These are phyloP conservation scores for Lipomyces yarrowii DNA, from an alignment of 1,139 yeast species.

Conservation along the genomic window DNA sequence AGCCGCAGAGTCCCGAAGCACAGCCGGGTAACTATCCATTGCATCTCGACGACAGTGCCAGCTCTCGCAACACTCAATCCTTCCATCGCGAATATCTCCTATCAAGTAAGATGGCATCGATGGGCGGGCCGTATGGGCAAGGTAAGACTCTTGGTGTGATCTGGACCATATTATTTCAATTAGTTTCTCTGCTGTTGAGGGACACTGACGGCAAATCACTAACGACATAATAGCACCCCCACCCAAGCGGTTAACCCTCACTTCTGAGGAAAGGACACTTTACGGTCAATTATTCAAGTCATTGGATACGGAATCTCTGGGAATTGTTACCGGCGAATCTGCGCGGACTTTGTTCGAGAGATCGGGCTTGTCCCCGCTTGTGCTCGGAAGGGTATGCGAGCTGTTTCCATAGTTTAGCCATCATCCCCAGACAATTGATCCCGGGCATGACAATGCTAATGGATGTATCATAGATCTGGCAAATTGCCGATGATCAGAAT, in stretches of 20 bases:
- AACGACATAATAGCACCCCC: constrained; percentile 11
- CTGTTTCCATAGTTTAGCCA: background rate
- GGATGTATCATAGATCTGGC: constrained; percentile 62
- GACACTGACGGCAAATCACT: background rate
- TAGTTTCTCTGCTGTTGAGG: background rate
- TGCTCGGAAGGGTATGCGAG: constrained; percentile 62
- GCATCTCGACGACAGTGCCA: background rate
- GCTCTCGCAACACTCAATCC: background rate
- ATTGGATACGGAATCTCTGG: constrained; percentile 77
- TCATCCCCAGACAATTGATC: background rate
- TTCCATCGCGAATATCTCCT: background rate
- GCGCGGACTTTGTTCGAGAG: constrained; percentile 86
- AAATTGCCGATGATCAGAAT: constrained; percentile 80
- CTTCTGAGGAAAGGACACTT: constrained; percentile 75
- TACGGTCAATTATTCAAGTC: constrained; percentile 75
- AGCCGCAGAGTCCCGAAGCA: too few relatives aligned
- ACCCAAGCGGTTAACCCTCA: constrained; percentile 46
- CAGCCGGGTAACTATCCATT: too few relatives aligned
- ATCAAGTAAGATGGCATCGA: background rate
- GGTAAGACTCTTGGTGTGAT: background rate
- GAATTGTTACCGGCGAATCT: constrained; percentile 85
- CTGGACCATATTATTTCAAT: background rate
- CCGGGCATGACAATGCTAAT: background rate
- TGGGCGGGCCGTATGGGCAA: background rate
- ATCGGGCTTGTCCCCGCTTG: constrained; percentile 76